Evolutionary conservation across 164 flowering plant genomes (phyloP).

Genomic region (Akebia trifoliata): DNA sequence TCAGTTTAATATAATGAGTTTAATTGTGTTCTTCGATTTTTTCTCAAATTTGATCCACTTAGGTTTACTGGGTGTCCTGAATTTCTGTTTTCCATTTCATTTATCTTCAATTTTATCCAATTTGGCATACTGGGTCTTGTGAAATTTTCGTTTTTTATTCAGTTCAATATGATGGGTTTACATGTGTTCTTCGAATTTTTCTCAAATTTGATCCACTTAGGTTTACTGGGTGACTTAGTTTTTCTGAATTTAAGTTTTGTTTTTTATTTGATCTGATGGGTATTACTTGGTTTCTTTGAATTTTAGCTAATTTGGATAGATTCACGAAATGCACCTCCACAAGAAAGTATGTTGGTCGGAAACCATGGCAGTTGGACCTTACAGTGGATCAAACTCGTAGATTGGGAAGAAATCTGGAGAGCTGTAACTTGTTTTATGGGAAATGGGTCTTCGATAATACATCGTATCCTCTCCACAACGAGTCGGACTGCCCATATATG

Average conservation of each 20-base stretch:
- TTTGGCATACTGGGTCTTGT: too few species aligned
- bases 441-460: constrained; percentile 77
- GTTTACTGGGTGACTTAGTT: neutral
- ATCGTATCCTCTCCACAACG: constrained; percentile 73
- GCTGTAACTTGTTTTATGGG: constrained; percentile 77
- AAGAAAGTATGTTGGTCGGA: constrained; percentile 40
- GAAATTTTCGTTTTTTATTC: neutral
- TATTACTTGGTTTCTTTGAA: neutral
- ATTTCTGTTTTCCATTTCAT: constrained; percentile 4
- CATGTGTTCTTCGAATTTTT: neutral
- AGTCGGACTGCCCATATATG: constrained; percentile 84
- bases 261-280: constrained; percentile 11
- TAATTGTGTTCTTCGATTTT: neutral
- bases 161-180: neutral
- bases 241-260: neutral
- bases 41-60: neutral
- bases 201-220: neutral
- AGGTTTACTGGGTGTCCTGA: neutral
- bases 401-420: constrained; percentile 22
- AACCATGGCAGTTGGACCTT: constrained; percentile 20
- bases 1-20: neutral
- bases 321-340: constrained; percentile 52
- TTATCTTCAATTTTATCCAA: too few species aligned
- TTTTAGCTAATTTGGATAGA: constrained; percentile 57
- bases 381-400: constrained; percentile 8